A percentile compares a stretch with the other conserved stretches of the same genome.
These are phyloP conservation scores for Arthroderma sp. DNA, from an alignment of 2,329 filamentous ascomycete species.

Conservation along the genomic window DNA sequence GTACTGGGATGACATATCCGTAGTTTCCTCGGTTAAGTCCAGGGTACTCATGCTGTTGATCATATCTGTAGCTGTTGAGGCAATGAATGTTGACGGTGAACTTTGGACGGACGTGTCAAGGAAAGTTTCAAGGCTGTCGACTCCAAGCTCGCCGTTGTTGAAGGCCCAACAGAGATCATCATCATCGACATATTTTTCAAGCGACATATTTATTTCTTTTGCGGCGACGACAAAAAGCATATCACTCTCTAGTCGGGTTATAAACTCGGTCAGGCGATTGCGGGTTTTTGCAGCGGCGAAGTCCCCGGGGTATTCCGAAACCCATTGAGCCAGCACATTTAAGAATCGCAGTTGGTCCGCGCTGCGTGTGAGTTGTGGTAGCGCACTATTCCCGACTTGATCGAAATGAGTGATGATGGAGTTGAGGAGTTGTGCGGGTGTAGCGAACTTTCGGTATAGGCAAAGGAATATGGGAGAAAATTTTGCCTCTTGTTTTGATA, in stretches of 20 bases:
- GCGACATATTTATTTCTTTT: constrained; percentile 66
- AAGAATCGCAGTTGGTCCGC: constrained; percentile 73
- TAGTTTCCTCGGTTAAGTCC: constrained; percentile 26
- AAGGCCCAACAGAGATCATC: constrained; percentile 92
- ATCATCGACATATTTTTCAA: constrained; percentile 67
- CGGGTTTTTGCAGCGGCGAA: constrained; percentile 69
- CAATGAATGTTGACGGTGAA: constrained; percentile 23
- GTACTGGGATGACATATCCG: constrained; percentile 25
- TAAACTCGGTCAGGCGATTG: constrained; percentile 60
- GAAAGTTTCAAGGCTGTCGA: constrained; percentile 29
- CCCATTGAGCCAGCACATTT: constrained; percentile 76
- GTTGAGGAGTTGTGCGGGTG: constrained; percentile 63
- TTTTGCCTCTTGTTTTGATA: constrained; percentile 77
- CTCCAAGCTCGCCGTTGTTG: constrained; percentile 45
- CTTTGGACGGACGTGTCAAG: constrained; percentile 29
- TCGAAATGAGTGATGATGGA: constrained; percentile 52
- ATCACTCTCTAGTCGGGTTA: constrained; percentile 57
- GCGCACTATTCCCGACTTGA: constrained; percentile 60
- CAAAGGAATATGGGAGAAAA: constrained; percentile 83
- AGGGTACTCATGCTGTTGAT: constrained; percentile 26
- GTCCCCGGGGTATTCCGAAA: constrained; percentile 78
- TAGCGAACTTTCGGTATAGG: constrained; percentile 83
- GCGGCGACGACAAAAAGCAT: constrained; percentile 75
- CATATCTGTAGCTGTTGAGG: constrained; percentile 19
- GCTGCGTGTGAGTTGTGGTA: constrained; percentile 62